Base-by-base conservation (phyloP, 306 rosid genomes). In the Rosa persica region DNA sequence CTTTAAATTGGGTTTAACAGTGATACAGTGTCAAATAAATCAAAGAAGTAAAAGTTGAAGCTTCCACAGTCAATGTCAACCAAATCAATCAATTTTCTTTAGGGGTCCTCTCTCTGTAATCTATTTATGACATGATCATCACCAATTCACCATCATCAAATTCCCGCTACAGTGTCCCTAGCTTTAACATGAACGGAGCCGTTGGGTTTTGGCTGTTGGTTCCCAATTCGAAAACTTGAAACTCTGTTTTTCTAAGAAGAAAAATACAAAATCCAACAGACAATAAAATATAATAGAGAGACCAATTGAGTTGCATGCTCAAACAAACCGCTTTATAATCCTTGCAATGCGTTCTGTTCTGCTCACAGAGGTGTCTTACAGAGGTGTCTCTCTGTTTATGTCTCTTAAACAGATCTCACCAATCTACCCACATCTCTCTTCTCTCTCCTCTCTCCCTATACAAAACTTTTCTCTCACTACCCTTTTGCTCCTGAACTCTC, bases 381-480 rank as follows among this genome's bases (percentile, higher is more conserved):
- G 89, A 77, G 81, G 58, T 67, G 78, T 43, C 54, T 84, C 81
- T 82, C 76, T 79, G 83, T 47, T 65, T 79, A 77, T 81, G 90
- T 76, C 89, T 80, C 62, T 83, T n/a, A n/a, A n/a, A 88, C 93
- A 88, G 98, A 90, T 91, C 97, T 86, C 81, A 84, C 86, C 85
- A 64, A 51, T 46, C 72, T 30, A 2, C 68, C 73, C 83, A 76
- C 75, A 19, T 36, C 54, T 57, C 69, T 34, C 48, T 74, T 74
- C 74, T 72, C 76, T 69, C 75, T 67, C 30, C 54, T 16, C 51
- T 12, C 73, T 4, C 17, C 57, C 11, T 70, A 66, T 75, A 57
- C 77, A 22, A 20, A 42, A 51, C 22, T 27, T 51, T 54, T 54
- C 30, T 39, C 19, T 81, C 42, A 66, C 42, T 46, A 30, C 70